A percentile compares a stretch with the other conserved stretches of the same genome.
These are phyloP conservation scores for Lanmaoa pseudosensibilis DNA, from an alignment of 768 basidiomycete genomes.

Conservation along the genomic window DNA sequence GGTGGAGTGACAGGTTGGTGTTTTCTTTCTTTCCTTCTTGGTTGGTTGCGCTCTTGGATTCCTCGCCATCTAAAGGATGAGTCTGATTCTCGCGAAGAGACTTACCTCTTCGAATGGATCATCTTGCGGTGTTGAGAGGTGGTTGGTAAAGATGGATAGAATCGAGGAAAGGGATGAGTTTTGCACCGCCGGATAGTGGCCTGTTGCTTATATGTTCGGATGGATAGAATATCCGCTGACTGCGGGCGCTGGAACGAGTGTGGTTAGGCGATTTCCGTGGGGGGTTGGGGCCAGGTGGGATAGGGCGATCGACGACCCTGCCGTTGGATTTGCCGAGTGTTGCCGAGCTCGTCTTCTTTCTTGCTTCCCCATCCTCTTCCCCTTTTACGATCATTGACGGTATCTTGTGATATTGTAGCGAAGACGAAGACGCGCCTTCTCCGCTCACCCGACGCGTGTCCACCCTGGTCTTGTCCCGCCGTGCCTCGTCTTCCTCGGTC, in stretches of 20 bases:
- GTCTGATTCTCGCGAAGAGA: constrained; percentile 3
- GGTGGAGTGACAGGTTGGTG: constrained; percentile 71
- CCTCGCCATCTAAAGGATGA: background rate
- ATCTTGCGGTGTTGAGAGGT: background rate
- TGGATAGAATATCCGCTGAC: constrained; percentile 10
- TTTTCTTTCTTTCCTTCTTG: background rate
- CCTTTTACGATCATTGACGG: constrained; percentile 4
- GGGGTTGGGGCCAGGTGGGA: background rate
- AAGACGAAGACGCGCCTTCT: constrained; percentile 74
- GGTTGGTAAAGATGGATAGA: background rate
- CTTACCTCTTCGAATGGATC: background rate
- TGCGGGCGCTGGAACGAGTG: background rate
- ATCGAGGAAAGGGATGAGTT: background rate
- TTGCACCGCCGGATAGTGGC: too few species aligned
- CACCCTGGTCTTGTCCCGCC: constrained; percentile 49
- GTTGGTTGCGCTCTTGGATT: background rate
- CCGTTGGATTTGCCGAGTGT: background rate
- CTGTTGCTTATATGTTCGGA: constrained; percentile 12
- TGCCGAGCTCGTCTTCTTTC: constrained; percentile 9
- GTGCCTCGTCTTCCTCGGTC: constrained; percentile 47
- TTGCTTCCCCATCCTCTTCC: background rate
- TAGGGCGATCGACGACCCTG: constrained; percentile 3
- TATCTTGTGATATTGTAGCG: constrained; percentile 37
- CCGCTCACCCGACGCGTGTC: constrained; percentile 64
- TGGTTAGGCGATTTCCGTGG: constrained; percentile 4